A percentile compares a stretch with the other conserved stretches of the same genome.
Conservation (phyloP, 2,329 filamentous ascomycete genomes). For the Thermoascus crustaceus region DNA sequence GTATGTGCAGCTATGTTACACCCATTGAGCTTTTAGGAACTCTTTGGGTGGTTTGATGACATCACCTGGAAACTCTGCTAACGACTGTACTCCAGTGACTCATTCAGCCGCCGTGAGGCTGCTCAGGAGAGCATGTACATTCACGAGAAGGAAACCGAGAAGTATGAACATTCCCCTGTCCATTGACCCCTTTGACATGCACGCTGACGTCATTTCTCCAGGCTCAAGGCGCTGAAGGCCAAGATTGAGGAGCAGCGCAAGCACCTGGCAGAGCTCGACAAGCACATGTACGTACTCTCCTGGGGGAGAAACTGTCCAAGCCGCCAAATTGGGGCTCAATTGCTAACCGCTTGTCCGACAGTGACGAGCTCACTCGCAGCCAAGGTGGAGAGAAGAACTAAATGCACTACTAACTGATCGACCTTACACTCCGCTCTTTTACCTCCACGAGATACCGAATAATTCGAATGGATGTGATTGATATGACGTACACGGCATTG, state of each 20-base stretch:
- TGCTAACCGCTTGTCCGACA: conserved; percentile 30
- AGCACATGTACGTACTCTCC: conserved; percentile 63
- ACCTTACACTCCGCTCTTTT: too few species aligned
- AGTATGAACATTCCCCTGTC: conserved; percentile 41
- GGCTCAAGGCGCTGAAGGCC: conserved; percentile 60
- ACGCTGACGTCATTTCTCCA: conserved; percentile 18
- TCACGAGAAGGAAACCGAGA: conserved; percentile 78
- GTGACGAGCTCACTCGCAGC: conserved; percentile 67
- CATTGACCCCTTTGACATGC: neutral
- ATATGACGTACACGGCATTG: too few species aligned
- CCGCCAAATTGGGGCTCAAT: too few species aligned
- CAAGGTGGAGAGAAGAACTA: conserved; percentile 56
- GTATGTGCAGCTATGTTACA: conserved; percentile 21
- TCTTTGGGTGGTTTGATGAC: conserved; percentile 8
- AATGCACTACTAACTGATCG: too few species aligned
- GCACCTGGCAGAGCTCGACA: conserved; percentile 75
- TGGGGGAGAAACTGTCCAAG: too few species aligned
- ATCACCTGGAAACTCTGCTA: conserved; percentile 12
- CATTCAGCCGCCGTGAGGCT: conserved; percentile 86
- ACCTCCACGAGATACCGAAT: too few species aligned
- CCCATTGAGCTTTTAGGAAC: neutral
- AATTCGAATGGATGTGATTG: too few species aligned
- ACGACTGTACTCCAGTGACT: conserved; percentile 54
- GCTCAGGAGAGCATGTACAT: conserved; percentile 81
- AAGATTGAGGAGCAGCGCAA: conserved; percentile 67